Evolutionary conservation across 768 basidiomycete species (phyloP), one percentile per base, ranked within the genome.

Genomic region (Galerina marginata): DNA sequence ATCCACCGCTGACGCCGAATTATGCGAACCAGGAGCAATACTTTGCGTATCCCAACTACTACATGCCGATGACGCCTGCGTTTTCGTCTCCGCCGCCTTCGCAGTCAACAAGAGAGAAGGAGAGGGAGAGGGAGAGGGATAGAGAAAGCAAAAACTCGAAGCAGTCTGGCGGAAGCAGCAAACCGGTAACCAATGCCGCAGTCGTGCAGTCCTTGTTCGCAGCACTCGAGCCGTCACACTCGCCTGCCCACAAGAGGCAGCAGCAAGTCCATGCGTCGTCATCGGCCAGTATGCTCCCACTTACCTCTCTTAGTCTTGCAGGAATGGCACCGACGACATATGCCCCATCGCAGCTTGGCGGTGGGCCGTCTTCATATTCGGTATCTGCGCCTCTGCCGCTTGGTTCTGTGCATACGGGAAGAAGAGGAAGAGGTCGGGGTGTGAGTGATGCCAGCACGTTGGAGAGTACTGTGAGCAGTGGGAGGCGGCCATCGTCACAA

Each of bases 381-480:
- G 68, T 67, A 3, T 69, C 68, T n/a, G 62, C 58, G 4, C 64
- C 66, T 23, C 45, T 65, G 54, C 66, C 66, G 2, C 52, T 69
- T 23, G 65, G 67, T 7, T 65, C 64, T 14, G 43, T 33, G 37
- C 58, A 66, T 16, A 37, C 50, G 2, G 46, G 2, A 1, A 20
- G 20, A 20, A 20, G 20, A 2, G 36, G 47, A 33, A 45, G 44
- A 11, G 57, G 38, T 9, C 43, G 39, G 36, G 65, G 39, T 43
- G 51, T 11, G 45, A 67, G 63, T 26, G 63, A 64, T 47, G 61
- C 62, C 20, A 67, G 58, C 37, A 53, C 42, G 1, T 36, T 46
- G 26, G 49, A 58, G 2, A 59, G 56, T 36, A 39, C 37, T 54
- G 15, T 20, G 48, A 55, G 49, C 25, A 42, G 39, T 50, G 55